Evolutionary conservation across 1,284 basidiomycete species (phyloP), one percentile per base, ranked within the genome.

Genomic region (Tausonia pullulans): DNA sequence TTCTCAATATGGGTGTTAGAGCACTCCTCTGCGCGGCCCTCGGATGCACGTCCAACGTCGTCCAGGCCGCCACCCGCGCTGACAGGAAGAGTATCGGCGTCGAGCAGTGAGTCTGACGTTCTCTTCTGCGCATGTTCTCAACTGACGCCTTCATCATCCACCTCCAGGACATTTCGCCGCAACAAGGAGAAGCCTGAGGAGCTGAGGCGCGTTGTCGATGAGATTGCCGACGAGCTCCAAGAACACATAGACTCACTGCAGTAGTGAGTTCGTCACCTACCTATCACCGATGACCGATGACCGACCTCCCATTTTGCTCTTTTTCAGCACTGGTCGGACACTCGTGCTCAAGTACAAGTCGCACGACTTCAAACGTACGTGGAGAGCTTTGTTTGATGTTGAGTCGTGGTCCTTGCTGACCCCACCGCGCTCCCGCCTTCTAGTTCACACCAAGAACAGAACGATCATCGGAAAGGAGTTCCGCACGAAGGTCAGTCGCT

Each of bases 11-110:
- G 70, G 87, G 87, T 6, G 79, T 89, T 49, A 76, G 80, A 43
- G 87, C 85, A 67, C 79, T 94, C 45, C 81, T 92, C 64, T 73
- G 65, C 66, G 74, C 67, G 45, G 27, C 14, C 10, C 80, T 96
- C 6, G 93, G 93, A 3, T 85, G 96, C 53, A 85, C 87, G 0
- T 87, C 86, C 4, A 96, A 92, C 70, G 76, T 81, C 3, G 90
- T 96, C 9, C 79, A 84, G 66, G 85, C 90, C 1, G 79, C 83
- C 59, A 81, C 81, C 68, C 79, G 90, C 67, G 88, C 89, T 69
- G 87, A 89, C 71, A 79, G 88, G 56, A 95, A 93, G 77, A 91
- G 89, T 68, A 88, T 96, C 49, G 92, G 93, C 2, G 84, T 87
- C 16, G 93, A 97, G 77, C 80, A 87, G 88, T 90, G 70, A 59